Conservation (phyloP, 805 yeast genomes). For the Myxozyma geophila region DNA sequence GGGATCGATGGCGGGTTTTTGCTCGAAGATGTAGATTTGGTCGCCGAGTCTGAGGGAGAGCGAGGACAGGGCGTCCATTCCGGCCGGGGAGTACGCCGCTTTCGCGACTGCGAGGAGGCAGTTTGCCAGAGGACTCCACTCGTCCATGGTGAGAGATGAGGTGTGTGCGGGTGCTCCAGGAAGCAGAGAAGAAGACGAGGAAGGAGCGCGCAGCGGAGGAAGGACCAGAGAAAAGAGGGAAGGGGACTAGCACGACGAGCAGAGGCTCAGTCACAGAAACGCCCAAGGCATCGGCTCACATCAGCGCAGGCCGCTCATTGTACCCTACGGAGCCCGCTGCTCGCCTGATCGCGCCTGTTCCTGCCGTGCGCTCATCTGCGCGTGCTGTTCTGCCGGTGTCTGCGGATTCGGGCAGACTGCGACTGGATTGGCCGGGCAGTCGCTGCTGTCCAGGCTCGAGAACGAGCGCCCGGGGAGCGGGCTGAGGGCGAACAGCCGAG, state of each 20-base stretch:
- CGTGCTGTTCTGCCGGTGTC: too few relatives aligned
- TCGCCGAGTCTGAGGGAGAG: constrained; percentile 56
- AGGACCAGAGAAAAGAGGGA: not conserved
- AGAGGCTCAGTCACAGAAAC: not conserved
- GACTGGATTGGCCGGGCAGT: too few relatives aligned
- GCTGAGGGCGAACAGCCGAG: too few relatives aligned
- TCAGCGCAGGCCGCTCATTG: not conserved
- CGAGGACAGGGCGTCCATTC: constrained; percentile 8
- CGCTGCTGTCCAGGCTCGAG: too few relatives aligned
- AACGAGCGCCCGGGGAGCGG: too few relatives aligned
- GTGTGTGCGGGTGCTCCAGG: not conserved
- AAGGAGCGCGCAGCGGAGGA: not conserved
- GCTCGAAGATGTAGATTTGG: constrained; percentile 74
- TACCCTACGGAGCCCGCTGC: not conserved
- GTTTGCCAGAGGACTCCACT: constrained; percentile 21
- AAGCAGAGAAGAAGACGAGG: not conserved
- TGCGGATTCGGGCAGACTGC: too few relatives aligned
- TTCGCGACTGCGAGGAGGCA: constrained; percentile 24
- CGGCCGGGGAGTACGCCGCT: constrained; percentile 18
- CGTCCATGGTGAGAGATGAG: constrained; percentile 10
- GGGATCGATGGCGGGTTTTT: constrained; percentile 51
- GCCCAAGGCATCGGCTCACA: constrained; percentile 17
- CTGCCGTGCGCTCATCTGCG: not conserved
- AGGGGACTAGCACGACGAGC: not conserved
- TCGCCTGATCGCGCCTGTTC: not conserved